These are phyloP conservation scores for Trichocladium antarcticum DNA, from an alignment of 495 filamentous ascomycete species.

Conservation along the genomic window DNA sequence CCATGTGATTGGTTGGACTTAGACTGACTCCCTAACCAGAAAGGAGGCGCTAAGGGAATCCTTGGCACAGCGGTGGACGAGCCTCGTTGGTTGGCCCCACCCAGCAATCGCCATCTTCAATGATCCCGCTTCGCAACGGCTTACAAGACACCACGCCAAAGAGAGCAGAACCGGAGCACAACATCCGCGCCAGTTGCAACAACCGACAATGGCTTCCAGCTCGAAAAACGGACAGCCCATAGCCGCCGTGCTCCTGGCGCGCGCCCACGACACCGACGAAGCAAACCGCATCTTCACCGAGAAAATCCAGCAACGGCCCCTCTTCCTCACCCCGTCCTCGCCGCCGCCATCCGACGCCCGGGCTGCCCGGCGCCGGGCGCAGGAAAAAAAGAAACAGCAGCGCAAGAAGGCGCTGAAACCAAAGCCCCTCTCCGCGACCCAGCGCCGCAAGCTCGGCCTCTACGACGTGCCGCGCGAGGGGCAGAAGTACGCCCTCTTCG, in stretches of 20 bases:
- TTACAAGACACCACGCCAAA: neutral
- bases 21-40: no score
- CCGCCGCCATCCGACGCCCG: constrained; percentile 54
- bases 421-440: constrained; percentile 63
- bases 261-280: constrained; percentile 61
- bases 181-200: neutral
- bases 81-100: no score
- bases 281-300: constrained; percentile 63
- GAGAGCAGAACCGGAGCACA: neutral
- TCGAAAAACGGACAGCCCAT: constrained; percentile 32
- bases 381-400: constrained; percentile 45
- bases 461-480: constrained; percentile 59
- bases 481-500: constrained; percentile 65
- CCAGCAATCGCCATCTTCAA: no score
- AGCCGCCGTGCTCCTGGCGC: constrained; percentile 55
- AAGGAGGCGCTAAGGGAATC: no score
- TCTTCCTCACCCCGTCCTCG: constrained; percentile 64
- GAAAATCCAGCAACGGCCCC: constrained; percentile 70
- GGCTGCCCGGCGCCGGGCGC: constrained; percentile 45
- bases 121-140: no score
- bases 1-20: no score
- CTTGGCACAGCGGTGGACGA: no score
- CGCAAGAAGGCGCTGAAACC: constrained; percentile 52
- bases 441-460: constrained; percentile 61
- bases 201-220: constrained; percentile 11